These are phyloP conservation scores for Graphiopsis chlorocephala DNA, from an alignment of 2,329 filamentous ascomycete species.

Conservation along the genomic window DNA sequence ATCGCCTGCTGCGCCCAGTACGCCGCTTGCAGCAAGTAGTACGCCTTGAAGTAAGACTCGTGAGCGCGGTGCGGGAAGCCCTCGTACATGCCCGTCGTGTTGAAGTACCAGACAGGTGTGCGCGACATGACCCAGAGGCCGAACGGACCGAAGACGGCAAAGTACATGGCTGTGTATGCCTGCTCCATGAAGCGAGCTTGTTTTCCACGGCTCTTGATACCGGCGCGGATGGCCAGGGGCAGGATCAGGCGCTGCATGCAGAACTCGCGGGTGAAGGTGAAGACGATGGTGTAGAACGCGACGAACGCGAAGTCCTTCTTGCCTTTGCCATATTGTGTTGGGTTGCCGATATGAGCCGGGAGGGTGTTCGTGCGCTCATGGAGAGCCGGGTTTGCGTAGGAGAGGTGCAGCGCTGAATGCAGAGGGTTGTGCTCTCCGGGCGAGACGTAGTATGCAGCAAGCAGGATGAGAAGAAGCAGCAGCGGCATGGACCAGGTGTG, in stretches of 20 bases:
- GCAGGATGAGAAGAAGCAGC: slow-evolving; percentile 61
- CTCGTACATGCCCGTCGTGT: slow-evolving; percentile 86
- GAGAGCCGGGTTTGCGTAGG: slow-evolving; percentile 63
- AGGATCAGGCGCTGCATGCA: slow-evolving; percentile 87
- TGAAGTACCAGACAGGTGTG: slow-evolving; percentile 95
- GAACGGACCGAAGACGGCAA: slow-evolving; percentile 74
- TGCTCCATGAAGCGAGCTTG: slow-evolving; percentile 95
- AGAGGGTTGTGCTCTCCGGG: slow-evolving; percentile 76
- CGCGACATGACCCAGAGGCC: slow-evolving; percentile 88
- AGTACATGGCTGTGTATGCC: slow-evolving; percentile 90
- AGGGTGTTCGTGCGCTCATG: slow-evolving; percentile 34
- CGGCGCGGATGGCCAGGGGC: slow-evolving; percentile 67
- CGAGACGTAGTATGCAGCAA: slow-evolving; percentile 69
- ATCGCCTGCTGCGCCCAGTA: slow-evolving; percentile 97
- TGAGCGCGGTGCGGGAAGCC: slow-evolving; percentile 80
- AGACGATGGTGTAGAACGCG: slow-evolving; percentile 80
- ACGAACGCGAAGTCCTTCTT: slow-evolving; percentile 82
- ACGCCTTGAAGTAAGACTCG: slow-evolving; percentile 82
- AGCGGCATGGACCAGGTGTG: slow-evolving; percentile 69
- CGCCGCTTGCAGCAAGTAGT: slow-evolving; percentile 89
- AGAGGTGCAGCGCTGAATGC: slow-evolving; percentile 81
- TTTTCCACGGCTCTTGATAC: slow-evolving; percentile 71
- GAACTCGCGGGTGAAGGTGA: slow-evolving; percentile 93
- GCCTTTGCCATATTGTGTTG: slow-evolving; percentile 81
- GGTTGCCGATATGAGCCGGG: slow-evolving; percentile 45